Conservation (phyloP, 2,329 filamentous ascomycete genomes). For the Helotiales sp. region DNA sequence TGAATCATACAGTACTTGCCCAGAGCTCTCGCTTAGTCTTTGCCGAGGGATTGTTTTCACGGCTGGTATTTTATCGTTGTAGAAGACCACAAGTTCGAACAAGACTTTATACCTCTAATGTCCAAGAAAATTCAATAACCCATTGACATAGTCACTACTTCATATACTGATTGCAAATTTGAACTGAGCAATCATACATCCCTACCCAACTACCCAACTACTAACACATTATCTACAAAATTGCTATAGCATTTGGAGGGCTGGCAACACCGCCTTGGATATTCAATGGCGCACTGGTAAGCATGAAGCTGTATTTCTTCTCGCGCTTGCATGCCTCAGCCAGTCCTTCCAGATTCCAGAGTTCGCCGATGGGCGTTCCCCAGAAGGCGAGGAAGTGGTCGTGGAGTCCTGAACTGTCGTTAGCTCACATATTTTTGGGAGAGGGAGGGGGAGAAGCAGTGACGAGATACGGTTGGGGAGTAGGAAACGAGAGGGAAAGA, state of each 20-base stretch:
- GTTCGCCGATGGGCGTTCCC: constrained; percentile 40
- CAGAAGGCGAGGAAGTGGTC: constrained; percentile 39
- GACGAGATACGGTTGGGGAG: too few species aligned
- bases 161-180: not conserved
- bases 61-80: too few species aligned
- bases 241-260: constrained; percentile 38
- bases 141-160: too few species aligned
- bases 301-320: constrained; percentile 62
- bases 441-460: not conserved
- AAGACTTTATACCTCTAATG: too few species aligned
- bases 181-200: not conserved
- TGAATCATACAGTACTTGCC: too few species aligned
- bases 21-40: too few species aligned
- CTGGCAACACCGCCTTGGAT: constrained; percentile 35
- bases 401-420: constrained; percentile 33
- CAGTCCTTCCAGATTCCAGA: constrained; percentile 41
- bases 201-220: too few species aligned
- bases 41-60: too few species aligned
- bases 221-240: constrained; percentile 16
- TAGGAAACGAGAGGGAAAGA: not conserved
- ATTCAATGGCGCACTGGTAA: constrained; percentile 65
- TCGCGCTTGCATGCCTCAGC: constrained; percentile 55
- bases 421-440: not conserved
- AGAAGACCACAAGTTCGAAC: too few species aligned
- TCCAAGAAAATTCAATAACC: too few species aligned